Base-by-base conservation (phyloP, 768 basidiomycete genomes). In the Omphalotus guepiniiformis region DNA sequence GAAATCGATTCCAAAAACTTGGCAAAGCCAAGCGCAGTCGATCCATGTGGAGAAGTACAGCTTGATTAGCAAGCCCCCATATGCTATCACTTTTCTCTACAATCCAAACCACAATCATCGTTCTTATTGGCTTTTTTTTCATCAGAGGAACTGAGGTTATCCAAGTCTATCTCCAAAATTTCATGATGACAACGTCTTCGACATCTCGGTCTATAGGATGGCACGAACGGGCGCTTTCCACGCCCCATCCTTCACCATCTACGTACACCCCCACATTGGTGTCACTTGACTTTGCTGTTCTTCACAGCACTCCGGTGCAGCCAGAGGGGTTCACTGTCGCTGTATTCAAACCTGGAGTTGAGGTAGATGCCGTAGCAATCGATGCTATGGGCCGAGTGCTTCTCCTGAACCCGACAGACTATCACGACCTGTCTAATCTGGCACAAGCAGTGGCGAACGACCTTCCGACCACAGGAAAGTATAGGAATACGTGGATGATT, bases 401-500 rank as follows among this genome's bases (percentile, higher is more conserved):
- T 2, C 16, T 56, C 30, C 51, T 69, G 18, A 25, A 49, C 9
- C 47, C 62, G 7, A 45, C 50, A 23, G 67, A 70, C 46, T 58
- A 60, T 29, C 16, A 44, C 3, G 63, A 60, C 15, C 54, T 72
- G 18, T 30, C 63, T 2, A 44, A 41, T 2, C 55, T 69, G 22
- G 60, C 63, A 1, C 43, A 51, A 11, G 41, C 42, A 5, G 53
- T 56, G 12, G n/a, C n/a, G n/a, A 34, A 51, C 13, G 49, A 38
- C 8, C 54, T 71, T 8, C 66, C 68, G 1, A 18, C 39, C 4
- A 58, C 68, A 1, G 61, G 53, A 1, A 46, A 15, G 8, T 69
- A 65, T 50, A 56, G 65, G 28, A 70, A 70, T 47, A 64, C 60
- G 8, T 71, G 71, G 68, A 50, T 62, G 12, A 48, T 72, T 34